phyloP scores from a whole-genome alignment of 179 eudicot species.

The Silene noctiflora region DNA sequence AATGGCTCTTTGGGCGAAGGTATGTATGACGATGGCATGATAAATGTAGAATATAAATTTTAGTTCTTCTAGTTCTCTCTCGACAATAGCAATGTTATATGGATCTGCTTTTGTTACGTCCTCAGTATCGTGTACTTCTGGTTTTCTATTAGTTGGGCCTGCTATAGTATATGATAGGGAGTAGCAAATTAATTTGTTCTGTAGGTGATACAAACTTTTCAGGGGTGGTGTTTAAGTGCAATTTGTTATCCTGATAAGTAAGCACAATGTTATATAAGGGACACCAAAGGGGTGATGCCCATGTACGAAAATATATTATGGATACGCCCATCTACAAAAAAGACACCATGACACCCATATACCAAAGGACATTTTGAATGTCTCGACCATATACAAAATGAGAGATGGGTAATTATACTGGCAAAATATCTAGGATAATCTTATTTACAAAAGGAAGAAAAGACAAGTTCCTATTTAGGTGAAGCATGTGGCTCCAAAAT shows the following conservation, averaged over 20 bases:
- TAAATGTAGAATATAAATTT: neutral
- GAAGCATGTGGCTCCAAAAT: too few species aligned
- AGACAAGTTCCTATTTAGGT: too few species aligned
- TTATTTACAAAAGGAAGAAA: too few species aligned
- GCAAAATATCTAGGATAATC: too few species aligned
- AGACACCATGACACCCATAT: too few species aligned
- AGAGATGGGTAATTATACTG: too few species aligned
- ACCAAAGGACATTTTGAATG: too few species aligned
- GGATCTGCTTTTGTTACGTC: neutral
- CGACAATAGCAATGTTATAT: neutral
- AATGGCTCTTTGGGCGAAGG: conserved; percentile 99
- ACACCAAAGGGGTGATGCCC: too few species aligned
- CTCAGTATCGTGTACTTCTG: neutral
- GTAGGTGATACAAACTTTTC: neutral
- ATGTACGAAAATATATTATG: too few species aligned
- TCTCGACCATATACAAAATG: too few species aligned
- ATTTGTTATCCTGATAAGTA: neutral
- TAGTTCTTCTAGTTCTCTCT: neutral
- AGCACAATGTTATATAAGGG: too few species aligned
- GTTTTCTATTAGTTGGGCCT: neutral
- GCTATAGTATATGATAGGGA: neutral
- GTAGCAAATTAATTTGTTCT: neutral
- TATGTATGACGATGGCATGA: conserved; percentile 20
- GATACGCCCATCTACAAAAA: too few species aligned
- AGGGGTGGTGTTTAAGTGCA: neutral